These are phyloP conservation scores for Collybia nuda DNA, from an alignment of 768 basidiomycete genomes.

Conservation along the genomic window DNA sequence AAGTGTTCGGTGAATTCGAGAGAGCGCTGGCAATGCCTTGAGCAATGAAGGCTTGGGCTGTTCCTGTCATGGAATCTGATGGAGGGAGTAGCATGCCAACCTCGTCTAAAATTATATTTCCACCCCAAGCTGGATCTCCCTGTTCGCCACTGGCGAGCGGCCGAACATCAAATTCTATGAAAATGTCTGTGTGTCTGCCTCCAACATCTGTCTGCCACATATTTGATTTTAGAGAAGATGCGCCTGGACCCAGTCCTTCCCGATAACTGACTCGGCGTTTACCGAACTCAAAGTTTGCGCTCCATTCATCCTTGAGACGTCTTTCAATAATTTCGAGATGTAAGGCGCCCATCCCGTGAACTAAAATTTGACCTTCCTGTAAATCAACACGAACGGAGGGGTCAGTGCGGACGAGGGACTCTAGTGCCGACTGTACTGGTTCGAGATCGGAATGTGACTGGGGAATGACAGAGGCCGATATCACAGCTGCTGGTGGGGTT, in stretches of 20 bases:
- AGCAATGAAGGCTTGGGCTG: slow-evolving; percentile 54
- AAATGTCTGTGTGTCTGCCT: slow-evolving; percentile 52
- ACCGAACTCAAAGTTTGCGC: slow-evolving; percentile 75
- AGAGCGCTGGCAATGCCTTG: slow-evolving; percentile 71
- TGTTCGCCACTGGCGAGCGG: slow-evolving; percentile 52
- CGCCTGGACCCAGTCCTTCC: slow-evolving; percentile 47
- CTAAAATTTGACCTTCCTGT: slow-evolving; percentile 80
- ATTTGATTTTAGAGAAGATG: slow-evolving; percentile 31
- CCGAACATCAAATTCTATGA: slow-evolving; percentile 55
- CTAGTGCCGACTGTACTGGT: slow-evolving; percentile 75
- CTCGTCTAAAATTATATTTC: slow-evolving; percentile 66
- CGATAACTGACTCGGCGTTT: slow-evolving; percentile 78
- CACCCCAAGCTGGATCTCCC: slow-evolving; percentile 74
- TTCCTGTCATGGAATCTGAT: slow-evolving; percentile 47
- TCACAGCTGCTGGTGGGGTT: slow-evolving; percentile 77
- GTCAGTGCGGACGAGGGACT: slow-evolving; percentile 77
- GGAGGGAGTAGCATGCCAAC: slow-evolving; percentile 50
- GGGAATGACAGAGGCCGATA: slow-evolving; percentile 81
- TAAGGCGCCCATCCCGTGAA: slow-evolving; percentile 82
- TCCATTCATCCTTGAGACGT: slow-evolving; percentile 80
- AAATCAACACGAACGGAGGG: slow-evolving; percentile 82
- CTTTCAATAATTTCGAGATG: slow-evolving; percentile 89
- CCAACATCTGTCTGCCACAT: slow-evolving; percentile 64
- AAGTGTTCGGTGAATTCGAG: slow-evolving; percentile 78
- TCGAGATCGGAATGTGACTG: slow-evolving; percentile 76